These are phyloP conservation scores for Vaccinium vitisidaea DNA, from an alignment of 148 eudicot genomes.

Conservation along the genomic window DNA sequence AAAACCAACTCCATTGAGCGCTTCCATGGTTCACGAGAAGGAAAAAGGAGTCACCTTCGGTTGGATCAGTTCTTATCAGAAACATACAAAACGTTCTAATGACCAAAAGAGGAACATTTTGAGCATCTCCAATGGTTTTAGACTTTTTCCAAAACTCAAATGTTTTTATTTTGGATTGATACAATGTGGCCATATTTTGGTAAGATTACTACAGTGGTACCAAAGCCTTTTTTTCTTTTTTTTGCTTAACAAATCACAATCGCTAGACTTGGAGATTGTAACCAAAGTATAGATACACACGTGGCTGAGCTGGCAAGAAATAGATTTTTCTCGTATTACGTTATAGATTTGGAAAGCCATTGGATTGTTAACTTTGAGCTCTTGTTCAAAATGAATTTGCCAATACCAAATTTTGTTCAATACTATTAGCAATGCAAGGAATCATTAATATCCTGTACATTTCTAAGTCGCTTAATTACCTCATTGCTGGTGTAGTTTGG, in stretches of 20 bases:
- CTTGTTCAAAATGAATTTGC: background rate
- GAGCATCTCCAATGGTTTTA: background rate
- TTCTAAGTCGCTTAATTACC: slow-evolving; percentile 19
- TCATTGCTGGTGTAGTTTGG: slow-evolving; percentile 36
- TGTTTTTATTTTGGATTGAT: background rate
- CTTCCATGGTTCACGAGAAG: background rate
- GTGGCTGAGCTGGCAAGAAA: background rate
- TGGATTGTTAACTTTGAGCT: background rate
- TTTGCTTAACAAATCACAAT: background rate
- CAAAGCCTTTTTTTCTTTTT: background rate
- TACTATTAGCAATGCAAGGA: background rate
- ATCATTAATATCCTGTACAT: background rate
- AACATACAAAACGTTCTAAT: background rate
- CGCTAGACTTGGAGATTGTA: background rate
- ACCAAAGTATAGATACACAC: background rate
- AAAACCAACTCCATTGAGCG: background rate
- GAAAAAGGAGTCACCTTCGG: background rate
- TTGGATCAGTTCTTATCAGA: background rate
- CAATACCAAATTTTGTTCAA: background rate
- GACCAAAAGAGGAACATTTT: background rate
- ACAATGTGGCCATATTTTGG: background rate
- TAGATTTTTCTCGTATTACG: background rate
- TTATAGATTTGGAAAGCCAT: background rate
- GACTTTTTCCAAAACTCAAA: background rate
- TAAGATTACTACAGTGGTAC: too few species aligned